These are phyloP conservation scores for Penicillium griseofulvum DNA, from an alignment of 2,329 filamentous ascomycete genomes.

Conservation along the genomic window DNA sequence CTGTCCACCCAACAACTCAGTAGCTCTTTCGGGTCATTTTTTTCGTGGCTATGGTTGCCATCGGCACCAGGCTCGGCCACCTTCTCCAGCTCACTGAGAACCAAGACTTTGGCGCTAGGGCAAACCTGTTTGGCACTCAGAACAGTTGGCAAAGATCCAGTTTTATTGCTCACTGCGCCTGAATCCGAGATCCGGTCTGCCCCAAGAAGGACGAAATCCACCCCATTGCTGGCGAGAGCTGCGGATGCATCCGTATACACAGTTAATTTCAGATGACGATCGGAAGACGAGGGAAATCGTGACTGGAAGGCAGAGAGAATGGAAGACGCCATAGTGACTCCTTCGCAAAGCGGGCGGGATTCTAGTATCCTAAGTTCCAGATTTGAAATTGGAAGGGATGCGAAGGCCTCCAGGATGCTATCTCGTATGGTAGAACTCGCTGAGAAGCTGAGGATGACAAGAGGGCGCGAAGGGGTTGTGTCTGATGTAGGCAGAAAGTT, in stretches of 20 bases:
- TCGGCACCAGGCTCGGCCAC: slow-evolving; percentile 51
- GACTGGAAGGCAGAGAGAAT: slow-evolving; percentile 23
- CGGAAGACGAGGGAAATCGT: slow-evolving; percentile 17
- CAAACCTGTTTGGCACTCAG: slow-evolving; percentile 54
- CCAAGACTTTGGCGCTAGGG: slow-evolving; percentile 50
- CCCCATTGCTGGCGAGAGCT: slow-evolving; percentile 51
- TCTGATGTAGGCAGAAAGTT: slow-evolving; percentile 10
- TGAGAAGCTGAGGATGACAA: slow-evolving; percentile 60
- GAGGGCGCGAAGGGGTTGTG: slow-evolving; percentile 10
- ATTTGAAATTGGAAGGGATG: slow-evolving; percentile 29
- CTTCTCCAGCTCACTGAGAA: slow-evolving; percentile 62
- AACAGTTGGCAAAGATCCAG: slow-evolving; percentile 59
- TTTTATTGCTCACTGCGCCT: slow-evolving; percentile 66
- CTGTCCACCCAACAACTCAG: slow-evolving; percentile 45
- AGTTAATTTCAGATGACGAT: slow-evolving; percentile 41
- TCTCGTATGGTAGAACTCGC: slow-evolving; percentile 60
- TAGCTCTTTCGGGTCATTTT: slow-evolving; percentile 57
- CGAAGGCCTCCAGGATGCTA: slow-evolving; percentile 47
- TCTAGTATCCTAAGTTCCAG: slow-evolving; percentile 63
- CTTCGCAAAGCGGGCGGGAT: slow-evolving; percentile 66
- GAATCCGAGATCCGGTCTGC: slow-evolving; percentile 60
- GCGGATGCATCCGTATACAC: slow-evolving; percentile 61
- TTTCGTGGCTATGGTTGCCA: slow-evolving; percentile 51
- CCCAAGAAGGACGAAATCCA: slow-evolving; percentile 61
- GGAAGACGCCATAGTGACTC: slow-evolving; percentile 55